Evolutionary conservation across 345 rosid genomes (phyloP).

Genomic region (Euphorbia tirucalli): DNA sequence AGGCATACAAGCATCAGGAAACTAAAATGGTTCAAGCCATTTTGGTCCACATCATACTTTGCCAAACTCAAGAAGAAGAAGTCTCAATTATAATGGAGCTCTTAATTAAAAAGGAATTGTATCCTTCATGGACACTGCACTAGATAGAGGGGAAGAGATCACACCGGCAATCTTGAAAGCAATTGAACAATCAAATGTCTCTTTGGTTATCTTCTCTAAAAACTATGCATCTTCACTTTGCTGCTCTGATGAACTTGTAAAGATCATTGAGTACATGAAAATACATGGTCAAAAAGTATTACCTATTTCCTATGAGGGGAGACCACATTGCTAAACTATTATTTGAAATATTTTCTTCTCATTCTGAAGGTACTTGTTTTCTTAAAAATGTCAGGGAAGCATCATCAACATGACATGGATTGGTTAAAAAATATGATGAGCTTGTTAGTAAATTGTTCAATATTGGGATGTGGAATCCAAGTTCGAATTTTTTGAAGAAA

Average conservation of each 20-base stretch:
- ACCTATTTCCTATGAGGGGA: not conserved
- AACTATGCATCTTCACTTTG: conserved; percentile 9
- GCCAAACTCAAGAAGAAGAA: no score
- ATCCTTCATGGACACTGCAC: not conserved
- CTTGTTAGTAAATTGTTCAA: not conserved
- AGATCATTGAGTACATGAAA: not conserved
- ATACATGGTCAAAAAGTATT: no score
- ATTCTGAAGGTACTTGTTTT: not conserved
- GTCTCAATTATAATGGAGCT: no score
- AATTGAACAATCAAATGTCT: not conserved
- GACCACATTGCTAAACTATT: not conserved
- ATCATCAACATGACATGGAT: not conserved
- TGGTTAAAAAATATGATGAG: not conserved
- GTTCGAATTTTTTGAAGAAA: not conserved
- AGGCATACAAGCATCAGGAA: no score
- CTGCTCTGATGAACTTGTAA: not conserved
- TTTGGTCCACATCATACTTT: no score
- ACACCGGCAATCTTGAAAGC: not conserved
- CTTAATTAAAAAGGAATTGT: not conserved
- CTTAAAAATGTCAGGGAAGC: conserved; percentile 7
- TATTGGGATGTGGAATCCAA: not conserved
- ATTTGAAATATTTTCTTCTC: not conserved
- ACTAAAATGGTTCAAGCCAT: no score
- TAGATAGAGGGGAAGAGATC: conserved; percentile 4
- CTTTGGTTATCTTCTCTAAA: not conserved